Percentiles rank a stretch among this genome's conserved stretches.
Conservation (phyloP, 768 basidiomycete species). For the Daedaleopsis sinensis region DNA sequence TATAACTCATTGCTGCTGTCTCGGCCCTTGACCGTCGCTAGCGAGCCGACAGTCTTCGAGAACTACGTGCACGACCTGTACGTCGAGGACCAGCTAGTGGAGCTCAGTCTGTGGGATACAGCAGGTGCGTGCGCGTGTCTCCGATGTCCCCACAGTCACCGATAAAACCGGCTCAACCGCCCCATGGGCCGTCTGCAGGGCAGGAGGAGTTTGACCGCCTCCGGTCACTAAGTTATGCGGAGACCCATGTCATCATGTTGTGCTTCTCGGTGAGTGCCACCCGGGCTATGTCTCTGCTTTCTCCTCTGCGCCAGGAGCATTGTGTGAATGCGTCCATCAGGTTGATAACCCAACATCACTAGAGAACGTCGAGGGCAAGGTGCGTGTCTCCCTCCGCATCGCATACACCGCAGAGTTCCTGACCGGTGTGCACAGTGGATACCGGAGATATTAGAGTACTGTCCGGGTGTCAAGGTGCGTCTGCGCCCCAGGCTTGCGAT, state of each 20-base stretch:
- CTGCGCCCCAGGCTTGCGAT: too few species aligned
- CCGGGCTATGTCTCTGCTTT: not conserved
- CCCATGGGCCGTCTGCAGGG: conserved; percentile 48
- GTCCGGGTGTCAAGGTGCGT: conserved; percentile 89
- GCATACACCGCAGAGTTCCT: not conserved
- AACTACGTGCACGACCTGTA: conserved; percentile 92
- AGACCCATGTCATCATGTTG: conserved; percentile 94
- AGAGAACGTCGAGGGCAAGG: conserved; percentile 95
- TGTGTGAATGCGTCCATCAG: conserved; percentile 38
- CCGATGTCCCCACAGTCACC: not conserved
- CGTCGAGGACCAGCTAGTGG: conserved; percentile 86
- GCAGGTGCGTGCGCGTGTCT: conserved; percentile 63
- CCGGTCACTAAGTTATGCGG: conserved; percentile 93
- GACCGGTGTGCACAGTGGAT: conserved; percentile 71
- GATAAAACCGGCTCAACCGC: not conserved
- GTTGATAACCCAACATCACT: conserved; percentile 94
- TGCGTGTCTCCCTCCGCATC: conserved; percentile 31
- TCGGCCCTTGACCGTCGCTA: conserved; percentile 31
- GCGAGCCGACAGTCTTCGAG: conserved; percentile 95
- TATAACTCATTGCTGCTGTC: not conserved
- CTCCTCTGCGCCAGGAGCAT: not conserved
- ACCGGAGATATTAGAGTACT: conserved; percentile 89
- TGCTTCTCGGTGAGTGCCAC: conserved; percentile 81
- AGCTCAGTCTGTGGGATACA: conserved; percentile 96
- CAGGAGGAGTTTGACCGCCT: conserved; percentile 96